Percentiles rank a stretch among this genome's conserved stretches.
Evolutionary conservation across 306 rosid genomes (phyloP).

Genomic region (Cercis canadensis): DNA sequence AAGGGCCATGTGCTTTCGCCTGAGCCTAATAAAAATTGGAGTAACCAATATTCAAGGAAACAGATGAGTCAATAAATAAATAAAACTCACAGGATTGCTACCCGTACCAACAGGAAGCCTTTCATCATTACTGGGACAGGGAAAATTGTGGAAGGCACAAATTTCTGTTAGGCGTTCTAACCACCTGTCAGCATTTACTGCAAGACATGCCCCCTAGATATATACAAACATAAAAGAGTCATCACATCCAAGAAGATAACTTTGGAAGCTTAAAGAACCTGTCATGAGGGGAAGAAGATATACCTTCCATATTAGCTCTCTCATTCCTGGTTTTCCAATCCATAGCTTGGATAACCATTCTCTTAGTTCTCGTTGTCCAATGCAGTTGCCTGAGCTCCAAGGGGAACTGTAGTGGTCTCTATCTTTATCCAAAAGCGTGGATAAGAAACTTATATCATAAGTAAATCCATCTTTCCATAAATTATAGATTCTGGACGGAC

Average conservation of each 20-base stretch:
- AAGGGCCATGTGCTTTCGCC: slow-evolving; percentile 18
- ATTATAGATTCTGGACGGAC: slow-evolving; percentile 55
- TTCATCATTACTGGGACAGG: slow-evolving; percentile 80
- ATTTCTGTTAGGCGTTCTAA: slow-evolving; percentile 65
- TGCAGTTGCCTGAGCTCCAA: slow-evolving; percentile 92
- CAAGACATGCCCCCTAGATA: slow-evolving; percentile 89
- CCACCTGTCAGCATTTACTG: slow-evolving; percentile 83
- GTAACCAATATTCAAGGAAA: slow-evolving; percentile 23
- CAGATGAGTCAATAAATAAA: slow-evolving; percentile 24
- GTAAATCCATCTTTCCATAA: slow-evolving; percentile 77
- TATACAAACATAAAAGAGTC: slow-evolving; percentile 26
- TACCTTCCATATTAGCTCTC: slow-evolving; percentile 96
- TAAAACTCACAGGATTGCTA: slow-evolving; percentile 94
- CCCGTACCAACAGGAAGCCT: slow-evolving; percentile 97
- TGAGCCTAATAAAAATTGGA: slow-evolving; percentile 17
- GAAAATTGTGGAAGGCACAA: slow-evolving; percentile 73
- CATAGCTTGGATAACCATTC: slow-evolving; percentile 93
- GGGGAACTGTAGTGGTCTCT: slow-evolving; percentile 85
- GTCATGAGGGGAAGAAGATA: slow-evolving; percentile 25
- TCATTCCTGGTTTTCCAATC: slow-evolving; percentile 73
- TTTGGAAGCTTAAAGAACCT: slow-evolving; percentile 17
- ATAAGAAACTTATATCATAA: slow-evolving; percentile 80
- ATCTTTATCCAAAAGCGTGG: slow-evolving; percentile 80
- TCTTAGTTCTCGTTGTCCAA: slow-evolving; percentile 94
- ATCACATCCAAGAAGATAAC: slow-evolving; percentile 33